A percentile compares a stretch with the other conserved stretches of the same genome.
These are phyloP conservation scores for Thecaphora thlaspeos DNA, from an alignment of 1,284 basidiomycete genomes.

Conservation along the genomic window DNA sequence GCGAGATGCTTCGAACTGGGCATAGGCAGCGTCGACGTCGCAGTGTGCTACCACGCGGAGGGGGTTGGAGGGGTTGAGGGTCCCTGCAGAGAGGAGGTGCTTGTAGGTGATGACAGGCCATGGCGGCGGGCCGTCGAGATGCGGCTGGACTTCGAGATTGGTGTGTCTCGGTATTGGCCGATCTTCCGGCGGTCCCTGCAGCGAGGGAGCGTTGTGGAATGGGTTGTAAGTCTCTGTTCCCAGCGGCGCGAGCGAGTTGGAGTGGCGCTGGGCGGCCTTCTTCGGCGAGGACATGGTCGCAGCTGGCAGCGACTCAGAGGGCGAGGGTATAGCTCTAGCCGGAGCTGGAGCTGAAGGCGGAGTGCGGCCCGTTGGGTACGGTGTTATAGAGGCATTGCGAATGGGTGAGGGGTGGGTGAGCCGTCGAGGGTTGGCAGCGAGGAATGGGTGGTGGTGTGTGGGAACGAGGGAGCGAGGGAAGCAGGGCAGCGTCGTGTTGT, in stretches of 20 bases:
- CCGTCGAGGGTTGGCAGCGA: too few relatives aligned
- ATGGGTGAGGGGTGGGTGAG: too few relatives aligned
- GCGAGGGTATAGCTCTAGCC: too few relatives aligned
- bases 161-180: conserved; percentile 18
- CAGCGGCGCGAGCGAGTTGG: conserved; percentile 5
- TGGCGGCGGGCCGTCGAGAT: conserved; percentile 21
- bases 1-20: conserved; percentile 80
- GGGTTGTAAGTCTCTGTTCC: conserved; percentile 5
- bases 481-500: too few relatives aligned
- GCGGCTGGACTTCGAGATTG: conserved; percentile 22
- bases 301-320: too few relatives aligned
- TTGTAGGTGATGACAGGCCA: conserved; percentile 43
- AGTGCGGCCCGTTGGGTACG: too few relatives aligned
- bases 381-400: too few relatives aligned
- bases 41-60: conserved; percentile 74
- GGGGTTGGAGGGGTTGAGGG: conserved; percentile 57
- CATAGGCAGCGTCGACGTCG: conserved; percentile 63
- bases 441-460: too few relatives aligned
- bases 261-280: conserved; percentile 23
- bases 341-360: too few relatives aligned
- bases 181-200: conserved; percentile 15
- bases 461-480: too few relatives aligned
- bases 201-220: conserved; percentile 18
- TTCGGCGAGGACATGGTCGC: conserved; percentile 20
- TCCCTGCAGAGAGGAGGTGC: conserved; percentile 46